Conservation (phyloP, 371 early-diverging fungal species). For the Rhizopus microsporus region DNA sequence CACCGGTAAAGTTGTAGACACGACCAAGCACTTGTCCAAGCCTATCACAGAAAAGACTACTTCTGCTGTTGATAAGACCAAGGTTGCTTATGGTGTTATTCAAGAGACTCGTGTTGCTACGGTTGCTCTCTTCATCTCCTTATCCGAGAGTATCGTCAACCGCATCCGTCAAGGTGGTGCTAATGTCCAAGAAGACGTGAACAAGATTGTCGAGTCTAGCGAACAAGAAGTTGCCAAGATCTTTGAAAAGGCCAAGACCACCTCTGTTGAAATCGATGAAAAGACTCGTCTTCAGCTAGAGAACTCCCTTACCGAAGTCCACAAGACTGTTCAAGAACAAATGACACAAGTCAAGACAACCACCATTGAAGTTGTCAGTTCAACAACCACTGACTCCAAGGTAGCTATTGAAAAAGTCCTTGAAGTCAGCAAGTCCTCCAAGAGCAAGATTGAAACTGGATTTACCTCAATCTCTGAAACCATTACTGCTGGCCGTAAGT, state of each 20-base stretch:
- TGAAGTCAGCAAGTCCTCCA: constrained; percentile 18
- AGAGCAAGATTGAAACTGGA: constrained; percentile 21
- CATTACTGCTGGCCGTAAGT: constrained; percentile 27
- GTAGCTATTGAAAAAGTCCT: constrained; percentile 18
- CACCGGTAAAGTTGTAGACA: constrained; percentile 6
- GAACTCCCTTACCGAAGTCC: constrained; percentile 20
- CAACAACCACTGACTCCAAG: constrained; percentile 12
- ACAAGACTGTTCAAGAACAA: constrained; percentile 29
- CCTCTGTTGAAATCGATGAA: constrained; percentile 20
- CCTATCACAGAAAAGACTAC: constrained; percentile 20
- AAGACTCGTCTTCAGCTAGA: constrained; percentile 28
- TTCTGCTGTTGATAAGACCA: constrained; percentile 26
- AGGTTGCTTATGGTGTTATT: constrained; percentile 26
- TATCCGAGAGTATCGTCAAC: constrained; percentile 21
- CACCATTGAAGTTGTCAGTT: constrained; percentile 16
- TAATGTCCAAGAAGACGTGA: constrained; percentile 24
- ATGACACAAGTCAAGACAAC: constrained; percentile 25
- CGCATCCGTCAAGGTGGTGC: constrained; percentile 25
- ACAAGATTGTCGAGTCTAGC: constrained; percentile 13
- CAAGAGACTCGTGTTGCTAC: constrained; percentile 28
- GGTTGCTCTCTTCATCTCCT: constrained; percentile 15
- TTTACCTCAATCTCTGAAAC: constrained; percentile 22
- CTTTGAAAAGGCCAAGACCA: constrained; percentile 20
- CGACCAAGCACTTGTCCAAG: background rate
- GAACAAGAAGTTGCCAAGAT: constrained; percentile 18